A percentile compares a stretch with the other conserved stretches of the same genome.
Conservation (phyloP, 495 filamentous ascomycete species). For the Podospora comata region DNA sequence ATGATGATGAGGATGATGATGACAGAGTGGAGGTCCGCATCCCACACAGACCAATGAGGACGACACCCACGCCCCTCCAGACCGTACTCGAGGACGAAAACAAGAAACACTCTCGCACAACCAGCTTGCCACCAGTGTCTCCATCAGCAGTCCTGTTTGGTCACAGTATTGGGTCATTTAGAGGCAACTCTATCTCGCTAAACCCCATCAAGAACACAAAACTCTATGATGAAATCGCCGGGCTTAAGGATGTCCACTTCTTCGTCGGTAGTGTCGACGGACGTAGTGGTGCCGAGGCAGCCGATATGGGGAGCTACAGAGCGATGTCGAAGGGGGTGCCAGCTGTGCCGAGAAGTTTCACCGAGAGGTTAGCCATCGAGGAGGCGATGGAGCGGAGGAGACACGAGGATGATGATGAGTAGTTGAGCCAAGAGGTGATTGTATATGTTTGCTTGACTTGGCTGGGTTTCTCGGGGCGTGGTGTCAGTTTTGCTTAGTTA, state of each 20-base stretch:
- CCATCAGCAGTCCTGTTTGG: constrained; percentile 30
- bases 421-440: background rate
- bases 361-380: constrained; percentile 44
- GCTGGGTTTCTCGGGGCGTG: background rate
- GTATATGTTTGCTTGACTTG: background rate
- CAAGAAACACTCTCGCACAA: background rate
- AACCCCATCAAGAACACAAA: constrained; percentile 40
- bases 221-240: constrained; percentile 43
- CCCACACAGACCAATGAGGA: background rate
- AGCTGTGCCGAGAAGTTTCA: constrained; percentile 41
- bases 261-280: constrained; percentile 48
- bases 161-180: constrained; percentile 44
- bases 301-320: constrained; percentile 40
- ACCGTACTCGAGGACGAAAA: background rate
- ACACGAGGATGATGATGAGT: constrained; percentile 3
- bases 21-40: constrained; percentile 16
- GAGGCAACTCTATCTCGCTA: constrained; percentile 33
- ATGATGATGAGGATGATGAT: constrained; percentile 26
- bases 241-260: constrained; percentile 44
- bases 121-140: constrained; percentile 19
- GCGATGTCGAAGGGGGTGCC: constrained; percentile 29
- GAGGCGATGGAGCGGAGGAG: constrained; percentile 36
- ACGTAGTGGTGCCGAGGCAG: constrained; percentile 38
- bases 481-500: background rate
- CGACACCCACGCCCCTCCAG: background rate